These are phyloP conservation scores for Centella asiatica DNA, from an alignment of 129 eudicot species.

Conservation along the genomic window DNA sequence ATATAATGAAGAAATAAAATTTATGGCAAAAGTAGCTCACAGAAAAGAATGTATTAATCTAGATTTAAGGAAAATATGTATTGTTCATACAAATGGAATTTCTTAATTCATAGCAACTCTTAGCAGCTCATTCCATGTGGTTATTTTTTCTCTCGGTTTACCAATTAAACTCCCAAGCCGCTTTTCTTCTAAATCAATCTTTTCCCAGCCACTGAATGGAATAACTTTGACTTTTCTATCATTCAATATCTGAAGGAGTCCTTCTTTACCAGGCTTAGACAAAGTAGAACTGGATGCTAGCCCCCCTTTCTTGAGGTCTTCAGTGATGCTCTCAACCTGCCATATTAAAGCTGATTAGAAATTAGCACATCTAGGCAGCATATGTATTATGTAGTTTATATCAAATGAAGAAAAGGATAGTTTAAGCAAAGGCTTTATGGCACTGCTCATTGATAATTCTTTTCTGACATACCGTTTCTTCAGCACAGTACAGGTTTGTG, in stretches of 20 bases:
- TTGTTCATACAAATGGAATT: background rate
- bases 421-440: background rate
- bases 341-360: constrained; percentile 19
- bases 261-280: constrained; percentile 64
- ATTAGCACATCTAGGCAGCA: constrained; percentile 14
- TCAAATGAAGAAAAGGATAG: background rate
- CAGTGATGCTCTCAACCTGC: constrained; percentile 76
- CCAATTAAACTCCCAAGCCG: constrained; percentile 53
- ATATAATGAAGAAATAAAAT: too few species aligned
- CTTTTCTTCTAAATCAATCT: constrained; percentile 80
- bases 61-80: too few species aligned
- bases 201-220: constrained; percentile 68
- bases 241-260: constrained; percentile 56
- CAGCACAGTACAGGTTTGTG: constrained; percentile 87
- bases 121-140: constrained; percentile 57
- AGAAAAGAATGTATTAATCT: background rate
- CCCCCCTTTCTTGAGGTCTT: constrained; percentile 41
- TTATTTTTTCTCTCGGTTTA: constrained; percentile 73
- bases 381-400: background rate
- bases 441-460: background rate
- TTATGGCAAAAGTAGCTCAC: background rate
- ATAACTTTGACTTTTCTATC: constrained; percentile 43
- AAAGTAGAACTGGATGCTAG: constrained; percentile 17
- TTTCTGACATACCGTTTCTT: constrained; percentile 66
- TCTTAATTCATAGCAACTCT: constrained; percentile 39